Evolutionary conservation across 345 rosid genomes (phyloP).

Genomic region (Populus davidiana): DNA sequence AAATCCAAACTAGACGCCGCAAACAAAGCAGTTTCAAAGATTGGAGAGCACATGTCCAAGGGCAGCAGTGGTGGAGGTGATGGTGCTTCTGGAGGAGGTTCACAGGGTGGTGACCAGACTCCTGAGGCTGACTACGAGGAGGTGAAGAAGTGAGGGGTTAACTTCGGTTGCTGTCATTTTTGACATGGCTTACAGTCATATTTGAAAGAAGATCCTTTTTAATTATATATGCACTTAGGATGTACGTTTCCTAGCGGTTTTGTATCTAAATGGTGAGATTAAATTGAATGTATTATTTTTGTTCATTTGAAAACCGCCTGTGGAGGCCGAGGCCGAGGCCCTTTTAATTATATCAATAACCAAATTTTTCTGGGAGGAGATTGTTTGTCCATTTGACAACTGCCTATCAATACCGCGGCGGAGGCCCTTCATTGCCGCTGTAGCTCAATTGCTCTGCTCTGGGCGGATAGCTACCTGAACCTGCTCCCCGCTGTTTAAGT

Average conservation of each 20-base stretch:
- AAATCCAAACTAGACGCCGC: slow-evolving; percentile 33
- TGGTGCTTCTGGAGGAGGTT: slow-evolving; percentile 16
- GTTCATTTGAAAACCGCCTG: neutral
- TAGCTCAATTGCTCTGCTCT: too few species aligned
- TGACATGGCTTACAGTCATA: neutral
- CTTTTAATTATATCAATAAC: slow-evolving; percentile 8
- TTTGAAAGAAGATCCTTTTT: neutral
- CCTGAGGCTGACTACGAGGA: slow-evolving; percentile 40
- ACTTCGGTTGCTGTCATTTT: neutral
- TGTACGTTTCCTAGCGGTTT: slow-evolving; percentile 4
- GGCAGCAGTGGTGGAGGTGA: slow-evolving; percentile 25
- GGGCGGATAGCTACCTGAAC: too few species aligned
- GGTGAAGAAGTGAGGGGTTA: slow-evolving; percentile 27
- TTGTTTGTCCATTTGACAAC: neutral
- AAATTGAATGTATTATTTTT: slow-evolving; percentile 7
- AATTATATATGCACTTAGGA: neutral
- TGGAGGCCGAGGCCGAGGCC: slow-evolving; percentile 2
- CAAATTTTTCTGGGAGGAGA: neutral
- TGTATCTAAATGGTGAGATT: slow-evolving; percentile 16
- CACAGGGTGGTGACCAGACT: slow-evolving; percentile 27
- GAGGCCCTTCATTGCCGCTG: too few species aligned
- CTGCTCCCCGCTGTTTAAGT: too few species aligned
- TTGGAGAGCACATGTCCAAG: slow-evolving; percentile 36
- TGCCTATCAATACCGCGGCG: neutral
- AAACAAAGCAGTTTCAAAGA: slow-evolving; percentile 36